Conservation (phyloP, 1,139 yeast species). For the Pichia sp. region DNA sequence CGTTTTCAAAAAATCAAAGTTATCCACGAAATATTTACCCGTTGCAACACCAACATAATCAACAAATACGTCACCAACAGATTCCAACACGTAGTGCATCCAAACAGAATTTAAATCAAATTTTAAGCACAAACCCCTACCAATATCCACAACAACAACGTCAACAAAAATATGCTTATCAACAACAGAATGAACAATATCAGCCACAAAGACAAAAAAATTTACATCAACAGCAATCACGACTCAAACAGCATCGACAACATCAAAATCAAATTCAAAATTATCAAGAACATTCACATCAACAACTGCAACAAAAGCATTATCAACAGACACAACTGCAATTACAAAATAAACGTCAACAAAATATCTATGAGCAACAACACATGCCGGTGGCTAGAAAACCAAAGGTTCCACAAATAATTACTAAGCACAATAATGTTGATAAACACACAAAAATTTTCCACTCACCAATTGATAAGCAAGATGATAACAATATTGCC, state of each 20-base stretch:
- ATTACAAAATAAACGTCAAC: not conserved
- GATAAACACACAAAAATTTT: not conserved
- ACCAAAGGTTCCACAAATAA: not conserved
- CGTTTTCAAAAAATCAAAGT: not conserved
- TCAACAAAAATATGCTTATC: not conserved
- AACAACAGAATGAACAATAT: not conserved
- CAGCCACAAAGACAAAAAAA: not conserved
- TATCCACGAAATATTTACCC: not conserved
- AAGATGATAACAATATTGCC: not conserved
- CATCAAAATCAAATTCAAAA: slow-evolving; percentile 8
- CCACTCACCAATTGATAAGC: not conserved
- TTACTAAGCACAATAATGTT: not conserved
- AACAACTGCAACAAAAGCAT: slow-evolving; percentile 9
- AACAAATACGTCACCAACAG: not conserved
- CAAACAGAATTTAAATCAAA: slow-evolving; percentile 1
- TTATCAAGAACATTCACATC: slow-evolving; percentile 2
- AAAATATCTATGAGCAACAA: not conserved
- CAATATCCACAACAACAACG: slow-evolving; percentile 7
- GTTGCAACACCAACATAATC: not conserved
- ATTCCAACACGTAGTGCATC: not conserved
- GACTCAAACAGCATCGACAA: slow-evolving; percentile 5
- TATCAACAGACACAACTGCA: slow-evolving; percentile 1
- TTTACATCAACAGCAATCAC: not conserved
- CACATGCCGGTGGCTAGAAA: not conserved
- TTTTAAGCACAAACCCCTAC: too few relatives aligned